phyloP scores from a whole-genome alignment of 176 grass and related monocot species.

The Elymus sibiricus region DNA sequence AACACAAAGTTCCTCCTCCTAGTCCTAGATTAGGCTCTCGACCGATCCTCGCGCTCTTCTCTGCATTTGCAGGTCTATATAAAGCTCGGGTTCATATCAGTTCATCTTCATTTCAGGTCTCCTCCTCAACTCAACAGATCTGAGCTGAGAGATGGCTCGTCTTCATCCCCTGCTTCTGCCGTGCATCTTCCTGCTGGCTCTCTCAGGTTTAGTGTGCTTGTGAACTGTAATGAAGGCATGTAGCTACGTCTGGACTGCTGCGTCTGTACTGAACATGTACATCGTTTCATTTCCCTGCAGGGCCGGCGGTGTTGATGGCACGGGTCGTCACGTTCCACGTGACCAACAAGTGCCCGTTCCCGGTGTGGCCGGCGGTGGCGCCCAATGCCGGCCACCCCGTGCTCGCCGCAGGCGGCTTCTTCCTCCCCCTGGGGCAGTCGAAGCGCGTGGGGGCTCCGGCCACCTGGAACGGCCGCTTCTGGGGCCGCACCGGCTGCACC shows the following conservation, averaged over 20 bases:
- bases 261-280: neutral
- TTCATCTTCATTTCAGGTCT: neutral
- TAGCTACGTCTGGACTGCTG: neutral
- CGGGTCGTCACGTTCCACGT: conserved; percentile 49
- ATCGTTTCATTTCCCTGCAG: neutral
- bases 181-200: neutral
- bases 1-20: neutral
- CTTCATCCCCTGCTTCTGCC: neutral
- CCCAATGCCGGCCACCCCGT: conserved; percentile 68
- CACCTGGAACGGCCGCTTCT: conserved; percentile 82
- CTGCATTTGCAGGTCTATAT: neutral
- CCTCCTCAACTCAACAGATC: neutral
- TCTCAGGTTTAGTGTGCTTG: neutral
- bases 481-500: conserved; percentile 75
- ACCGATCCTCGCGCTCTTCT: neutral
- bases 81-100: neutral
- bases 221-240: neutral
- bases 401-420: conserved; percentile 65
- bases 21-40: neutral
- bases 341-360: conserved; percentile 73
- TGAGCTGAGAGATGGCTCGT: conserved; percentile 14
- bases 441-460: conserved; percentile 50
- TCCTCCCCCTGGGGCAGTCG: conserved; percentile 46
- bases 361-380: conserved; percentile 72
- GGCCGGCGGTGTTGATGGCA: neutral